Evolutionary conservation across 108 stramenopile genomes (phyloP), one percentile per base, ranked within the genome.

Genomic region (Nannochloropsis granulata): DNA sequence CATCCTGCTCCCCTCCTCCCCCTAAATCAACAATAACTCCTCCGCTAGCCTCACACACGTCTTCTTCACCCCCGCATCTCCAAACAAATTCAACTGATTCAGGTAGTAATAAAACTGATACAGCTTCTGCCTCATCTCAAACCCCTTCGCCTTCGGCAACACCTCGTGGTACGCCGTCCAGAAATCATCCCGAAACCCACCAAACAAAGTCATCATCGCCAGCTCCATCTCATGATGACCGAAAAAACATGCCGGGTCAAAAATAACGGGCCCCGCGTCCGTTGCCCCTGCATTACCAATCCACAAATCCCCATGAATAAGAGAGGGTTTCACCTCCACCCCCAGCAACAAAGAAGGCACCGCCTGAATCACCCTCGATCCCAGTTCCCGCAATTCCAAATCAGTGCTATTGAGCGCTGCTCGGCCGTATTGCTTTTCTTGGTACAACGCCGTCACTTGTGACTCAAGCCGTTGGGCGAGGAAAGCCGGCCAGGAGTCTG

Each of bases 221-320:
- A 88, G 85, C 42, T 88, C 88, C n/a, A 88, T 85, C 80, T 88
- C 88, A 43, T 83, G 85, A 79, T 86, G 43, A 0, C 88, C 88
- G 26, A 85, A 88, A 80, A 85, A 88, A 42, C 82, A 79, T 11
- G 88, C 88, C 11, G 88, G 88, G 43, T 88, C 88, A 78, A 85
- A 88, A 8, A 85, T 80, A 14, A 71, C 88, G 12, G 88, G 82
- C 43, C 79, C 82, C 56, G 34, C 84, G 14, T 45, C 13, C 11
- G 82, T 82, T 43, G 82, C 85, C 19, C 88, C 88, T 25, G 25
- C 79, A 71, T 88, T 88, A 21, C 88, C 88, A 16, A 88, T 82
- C 88, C 88, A 88, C 16, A 88, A 44, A 85, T 88, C 88, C 71
- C 71, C 87, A 25, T 87, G 87, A 25, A 87, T 44, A 21, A 87